Conservation (phyloP, 352 stramenopile species). For the Peronospora tabacina region DNA sequence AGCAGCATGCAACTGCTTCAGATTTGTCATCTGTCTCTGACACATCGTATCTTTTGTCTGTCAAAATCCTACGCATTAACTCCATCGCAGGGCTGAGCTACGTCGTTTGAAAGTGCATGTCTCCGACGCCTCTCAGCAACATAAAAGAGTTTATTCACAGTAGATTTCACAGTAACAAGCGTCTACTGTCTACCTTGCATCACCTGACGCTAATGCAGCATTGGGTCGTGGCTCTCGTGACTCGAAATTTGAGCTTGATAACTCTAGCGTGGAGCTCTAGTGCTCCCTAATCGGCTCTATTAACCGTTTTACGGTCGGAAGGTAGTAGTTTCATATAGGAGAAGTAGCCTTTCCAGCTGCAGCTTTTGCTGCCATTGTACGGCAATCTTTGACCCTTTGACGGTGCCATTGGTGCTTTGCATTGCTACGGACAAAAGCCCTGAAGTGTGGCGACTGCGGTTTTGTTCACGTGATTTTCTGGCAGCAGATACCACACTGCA, state of each 20-base stretch:
- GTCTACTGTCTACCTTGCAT: constrained; percentile 1
- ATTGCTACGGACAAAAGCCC: constrained; percentile 33
- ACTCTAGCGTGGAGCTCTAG: constrained; percentile 24
- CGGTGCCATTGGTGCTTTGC: constrained; percentile 62
- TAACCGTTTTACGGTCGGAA: constrained; percentile 35
- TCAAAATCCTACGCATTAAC: constrained; percentile 17
- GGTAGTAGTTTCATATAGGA: constrained; percentile 21
- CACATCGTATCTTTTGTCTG: constrained; percentile 10
- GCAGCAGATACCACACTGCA: constrained; percentile 37
- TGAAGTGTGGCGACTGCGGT: constrained; percentile 50
- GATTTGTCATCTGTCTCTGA: not conserved
- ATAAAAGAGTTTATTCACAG: constrained; percentile 15
- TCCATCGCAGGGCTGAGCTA: constrained; percentile 15
- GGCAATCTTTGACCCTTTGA: constrained; percentile 20
- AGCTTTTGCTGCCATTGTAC: constrained; percentile 47
- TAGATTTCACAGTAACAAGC: constrained; percentile 20
- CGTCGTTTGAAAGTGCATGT: constrained; percentile 22
- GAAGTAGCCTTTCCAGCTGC: constrained; percentile 31
- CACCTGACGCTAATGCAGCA: constrained; percentile 12
- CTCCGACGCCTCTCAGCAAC: constrained; percentile 2
- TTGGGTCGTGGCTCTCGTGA: constrained; percentile 8
- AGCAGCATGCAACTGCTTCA: not conserved
- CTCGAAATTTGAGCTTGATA: constrained; percentile 18
- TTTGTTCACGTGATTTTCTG: constrained; percentile 47
- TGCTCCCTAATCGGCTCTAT: constrained; percentile 8